Percentiles rank a stretch among this genome's conserved stretches.
These are phyloP conservation scores for Isabelozyma gotoi DNA, from an alignment of 805 yeast genomes.

Conservation along the genomic window DNA sequence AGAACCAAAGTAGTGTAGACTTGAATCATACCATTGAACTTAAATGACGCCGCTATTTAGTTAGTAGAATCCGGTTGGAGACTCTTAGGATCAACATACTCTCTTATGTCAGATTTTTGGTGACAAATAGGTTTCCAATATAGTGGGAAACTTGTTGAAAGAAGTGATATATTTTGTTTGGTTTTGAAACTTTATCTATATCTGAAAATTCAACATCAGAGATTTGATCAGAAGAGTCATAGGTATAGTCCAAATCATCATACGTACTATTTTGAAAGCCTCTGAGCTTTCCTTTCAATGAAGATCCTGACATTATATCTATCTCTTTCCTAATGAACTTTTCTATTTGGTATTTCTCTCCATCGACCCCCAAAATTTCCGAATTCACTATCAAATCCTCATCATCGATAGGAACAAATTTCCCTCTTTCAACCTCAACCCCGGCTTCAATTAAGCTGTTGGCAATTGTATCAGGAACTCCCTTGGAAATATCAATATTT, in stretches of 20 bases:
- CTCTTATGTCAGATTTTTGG: neutral
- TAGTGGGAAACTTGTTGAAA: neutral
- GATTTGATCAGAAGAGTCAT: neutral
- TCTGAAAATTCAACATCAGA: slow-evolving; percentile 2
- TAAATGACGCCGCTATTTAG: neutral
- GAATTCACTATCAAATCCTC: slow-evolving; percentile 43
- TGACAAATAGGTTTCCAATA: neutral
- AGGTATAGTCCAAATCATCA: slow-evolving; percentile 22
- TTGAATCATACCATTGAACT: neutral
- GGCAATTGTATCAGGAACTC: slow-evolving; percentile 47
- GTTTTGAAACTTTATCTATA: neutral
- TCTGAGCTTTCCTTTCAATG: slow-evolving; percentile 16
- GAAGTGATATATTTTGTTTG: neutral
- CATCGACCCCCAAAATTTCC: slow-evolving; percentile 45
- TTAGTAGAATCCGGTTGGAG: neutral
- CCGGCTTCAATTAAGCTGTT: slow-evolving; percentile 49
- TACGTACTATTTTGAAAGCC: slow-evolving; percentile 41
- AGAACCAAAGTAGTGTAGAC: neutral
- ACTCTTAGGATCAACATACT: neutral
- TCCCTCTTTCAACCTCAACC: slow-evolving; percentile 48
- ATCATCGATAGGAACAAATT: slow-evolving; percentile 44
- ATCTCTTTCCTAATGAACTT: slow-evolving; percentile 18
- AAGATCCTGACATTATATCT: slow-evolving; percentile 16
- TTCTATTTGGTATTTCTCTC: slow-evolving; percentile 28
- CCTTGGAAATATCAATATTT: slow-evolving; percentile 39